These are phyloP conservation scores for Halteria grandinella DNA, from an alignment of 73 alveolate genomes.

Conservation along the genomic window DNA sequence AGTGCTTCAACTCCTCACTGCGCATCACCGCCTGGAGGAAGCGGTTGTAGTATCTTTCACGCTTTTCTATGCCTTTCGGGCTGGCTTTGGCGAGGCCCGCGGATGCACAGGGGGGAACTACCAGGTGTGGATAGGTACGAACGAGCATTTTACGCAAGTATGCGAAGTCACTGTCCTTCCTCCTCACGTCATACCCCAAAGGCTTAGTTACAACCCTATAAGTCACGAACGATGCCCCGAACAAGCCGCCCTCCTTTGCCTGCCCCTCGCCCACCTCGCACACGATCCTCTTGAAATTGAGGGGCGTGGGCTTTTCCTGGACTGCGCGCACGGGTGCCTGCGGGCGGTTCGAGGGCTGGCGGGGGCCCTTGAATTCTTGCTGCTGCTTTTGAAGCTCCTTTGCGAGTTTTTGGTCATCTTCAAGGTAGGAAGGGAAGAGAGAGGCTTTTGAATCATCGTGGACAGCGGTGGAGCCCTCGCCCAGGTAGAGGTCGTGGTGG, in stretches of 20 bases:
- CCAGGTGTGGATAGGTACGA: constrained; percentile 7
- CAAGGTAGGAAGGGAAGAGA: constrained; percentile 18
- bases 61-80: constrained; percentile 14
- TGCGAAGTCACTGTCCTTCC: constrained; percentile 42
- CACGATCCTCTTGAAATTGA: constrained; percentile 16
- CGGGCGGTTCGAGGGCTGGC: too few species aligned
- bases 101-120: constrained; percentile 39
- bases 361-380: constrained; percentile 20
- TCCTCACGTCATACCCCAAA: constrained; percentile 3
- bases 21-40: constrained; percentile 36
- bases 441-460: too few species aligned
- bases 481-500: too few species aligned
- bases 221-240: not conserved
- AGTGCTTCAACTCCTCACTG: constrained; percentile 36
- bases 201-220: constrained; percentile 33
- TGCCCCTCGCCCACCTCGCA: constrained; percentile 35
- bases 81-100: not conserved
- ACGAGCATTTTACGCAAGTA: constrained; percentile 17
- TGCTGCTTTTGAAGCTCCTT: constrained; percentile 18
- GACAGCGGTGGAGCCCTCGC: too few species aligned
- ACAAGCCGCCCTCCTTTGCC: constrained; percentile 31
- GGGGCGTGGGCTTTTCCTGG: constrained; percentile 46
- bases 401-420: not conserved
- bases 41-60: constrained; percentile 30
- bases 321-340: too few species aligned